Conservation (phyloP, 352 stramenopile genomes). For the Globisporangium takayamanum region DNA sequence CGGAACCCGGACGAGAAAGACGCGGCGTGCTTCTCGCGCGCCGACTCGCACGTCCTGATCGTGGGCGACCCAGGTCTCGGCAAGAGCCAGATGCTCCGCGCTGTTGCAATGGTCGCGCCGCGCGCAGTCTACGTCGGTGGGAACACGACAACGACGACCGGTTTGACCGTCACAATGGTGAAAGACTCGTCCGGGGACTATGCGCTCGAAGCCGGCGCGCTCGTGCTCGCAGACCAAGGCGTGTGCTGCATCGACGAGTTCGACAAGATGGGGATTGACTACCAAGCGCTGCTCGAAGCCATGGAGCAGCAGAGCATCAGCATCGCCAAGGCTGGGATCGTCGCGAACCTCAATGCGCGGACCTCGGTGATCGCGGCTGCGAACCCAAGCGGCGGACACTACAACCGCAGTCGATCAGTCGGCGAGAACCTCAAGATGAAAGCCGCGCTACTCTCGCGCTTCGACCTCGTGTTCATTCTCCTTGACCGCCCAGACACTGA, state of each 20-base stretch:
- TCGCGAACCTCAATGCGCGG: conserved; percentile 92
- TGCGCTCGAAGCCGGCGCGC: conserved; percentile 88
- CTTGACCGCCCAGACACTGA: conserved; percentile 91
- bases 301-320: conserved; percentile 99
- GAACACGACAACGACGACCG: conserved; percentile 94
- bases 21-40: conserved; percentile 64
- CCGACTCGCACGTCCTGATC: conserved; percentile 94
- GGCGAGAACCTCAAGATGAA: conserved; percentile 97
- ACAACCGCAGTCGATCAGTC: conserved; percentile 93
- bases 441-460: conserved; percentile 92
- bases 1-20: conserved; percentile 52
- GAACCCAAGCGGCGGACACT: conserved; percentile 96
- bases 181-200: conserved; percentile 92
- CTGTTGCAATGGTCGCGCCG: conserved; percentile 86
- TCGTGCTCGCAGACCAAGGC: conserved; percentile 93
- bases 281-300: conserved; percentile 92
- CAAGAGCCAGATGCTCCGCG: conserved; percentile 94
- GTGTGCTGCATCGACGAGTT: conserved; percentile 98
- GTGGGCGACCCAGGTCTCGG: conserved; percentile 95
- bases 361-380: conserved; percentile 95
- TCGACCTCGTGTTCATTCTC: conserved; percentile 97
- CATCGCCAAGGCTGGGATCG: conserved; percentile 87
- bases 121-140: conserved; percentile 96
- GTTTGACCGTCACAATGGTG: conserved; percentile 94
- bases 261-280: conserved; percentile 95